phyloP scores from a whole-genome alignment of 495 filamentous ascomycete genomes.

The Xylaria longipes region DNA sequence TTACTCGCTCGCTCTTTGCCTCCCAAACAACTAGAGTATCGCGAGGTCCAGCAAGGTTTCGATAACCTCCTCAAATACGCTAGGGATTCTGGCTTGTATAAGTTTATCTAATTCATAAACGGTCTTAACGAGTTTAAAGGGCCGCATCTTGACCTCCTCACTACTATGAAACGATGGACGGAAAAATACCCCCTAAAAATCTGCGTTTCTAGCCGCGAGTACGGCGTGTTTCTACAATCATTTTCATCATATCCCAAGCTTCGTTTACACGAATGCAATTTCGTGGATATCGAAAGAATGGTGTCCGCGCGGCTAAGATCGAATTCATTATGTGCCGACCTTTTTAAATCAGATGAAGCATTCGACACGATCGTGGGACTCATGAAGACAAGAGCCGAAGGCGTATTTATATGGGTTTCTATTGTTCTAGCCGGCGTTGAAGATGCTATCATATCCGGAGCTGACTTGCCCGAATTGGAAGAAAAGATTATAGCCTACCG shows the following conservation, averaged over 20 bases:
- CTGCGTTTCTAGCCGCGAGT: slow-evolving; percentile 33
- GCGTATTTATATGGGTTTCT: slow-evolving; percentile 43
- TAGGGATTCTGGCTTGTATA: slow-evolving; percentile 8
- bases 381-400: slow-evolving; percentile 35
- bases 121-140: slow-evolving; percentile 54
- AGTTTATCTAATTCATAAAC: slow-evolving; percentile 52
- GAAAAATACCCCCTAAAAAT: slow-evolving; percentile 21
- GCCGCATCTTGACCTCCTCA: slow-evolving; percentile 24
- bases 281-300: slow-evolving; percentile 33
- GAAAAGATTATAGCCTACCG: slow-evolving; percentile 26
- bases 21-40: not conserved
- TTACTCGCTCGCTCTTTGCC: not conserved
- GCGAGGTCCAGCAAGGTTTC: slow-evolving; percentile 7
- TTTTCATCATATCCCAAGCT: slow-evolving; percentile 24
- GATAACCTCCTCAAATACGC: slow-evolving; percentile 5
- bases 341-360: not conserved
- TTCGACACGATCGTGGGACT: slow-evolving; percentile 14
- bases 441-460: slow-evolving; percentile 32
- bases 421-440: slow-evolving; percentile 31
- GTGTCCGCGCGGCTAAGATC: slow-evolving; percentile 22
- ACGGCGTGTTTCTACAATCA: slow-evolving; percentile 26
- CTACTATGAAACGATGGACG: slow-evolving; percentile 22
- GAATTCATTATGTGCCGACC: slow-evolving; percentile 14
- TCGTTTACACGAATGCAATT: slow-evolving; percentile 39
- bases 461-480: slow-evolving; percentile 30